phyloP scores from a whole-genome alignment of 805 yeast species.

The Cyberlindnera subsufficiens region DNA sequence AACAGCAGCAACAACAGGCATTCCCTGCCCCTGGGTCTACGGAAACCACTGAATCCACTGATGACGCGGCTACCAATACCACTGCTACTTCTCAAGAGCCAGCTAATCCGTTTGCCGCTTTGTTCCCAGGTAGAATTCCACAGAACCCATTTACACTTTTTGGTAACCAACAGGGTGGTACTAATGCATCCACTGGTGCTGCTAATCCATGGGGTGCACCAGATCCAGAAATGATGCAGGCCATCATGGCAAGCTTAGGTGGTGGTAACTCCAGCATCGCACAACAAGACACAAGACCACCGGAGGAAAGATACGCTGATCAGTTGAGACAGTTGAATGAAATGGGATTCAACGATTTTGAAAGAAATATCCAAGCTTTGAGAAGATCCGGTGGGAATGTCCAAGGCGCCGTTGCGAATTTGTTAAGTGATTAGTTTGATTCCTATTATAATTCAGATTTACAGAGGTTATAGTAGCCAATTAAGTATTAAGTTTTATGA shows the following conservation, averaged over 20 bases:
- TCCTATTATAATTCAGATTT: too few relatives aligned
- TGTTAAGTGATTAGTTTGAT: constrained; percentile 46
- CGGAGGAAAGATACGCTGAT: constrained; percentile 69
- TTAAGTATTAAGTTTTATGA: too few relatives aligned
- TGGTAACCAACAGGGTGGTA: constrained; percentile 11
- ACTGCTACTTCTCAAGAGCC: constrained; percentile 16
- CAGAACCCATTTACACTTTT: constrained; percentile 38
- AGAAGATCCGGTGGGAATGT: constrained; percentile 96
- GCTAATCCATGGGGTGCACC: constrained; percentile 1
- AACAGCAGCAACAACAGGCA: constrained; percentile 19
- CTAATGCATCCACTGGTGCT: constrained; percentile 2
- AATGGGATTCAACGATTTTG: constrained; percentile 88
- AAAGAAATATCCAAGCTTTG: constrained; percentile 83
- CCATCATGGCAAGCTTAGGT: constrained; percentile 34
- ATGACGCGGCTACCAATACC: constrained; percentile 19
- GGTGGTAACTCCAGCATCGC: constrained; percentile 21
- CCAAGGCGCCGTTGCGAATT: constrained; percentile 90
- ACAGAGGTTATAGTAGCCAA: too few relatives aligned
- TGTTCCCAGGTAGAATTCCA: constrained; percentile 30
- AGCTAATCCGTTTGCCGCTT: constrained; percentile 47
- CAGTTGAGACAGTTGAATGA: constrained; percentile 74
- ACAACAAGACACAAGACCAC: constrained; percentile 56
- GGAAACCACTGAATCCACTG: constrained; percentile 13
- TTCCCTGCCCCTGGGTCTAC: constrained; percentile 49
- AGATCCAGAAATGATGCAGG: constrained; percentile 42